Percentiles rank a stretch among this genome's conserved stretches.
phyloP scores from a whole-genome alignment of 192 early-diverging fungal species.

The Gigaspora rosea region DNA sequence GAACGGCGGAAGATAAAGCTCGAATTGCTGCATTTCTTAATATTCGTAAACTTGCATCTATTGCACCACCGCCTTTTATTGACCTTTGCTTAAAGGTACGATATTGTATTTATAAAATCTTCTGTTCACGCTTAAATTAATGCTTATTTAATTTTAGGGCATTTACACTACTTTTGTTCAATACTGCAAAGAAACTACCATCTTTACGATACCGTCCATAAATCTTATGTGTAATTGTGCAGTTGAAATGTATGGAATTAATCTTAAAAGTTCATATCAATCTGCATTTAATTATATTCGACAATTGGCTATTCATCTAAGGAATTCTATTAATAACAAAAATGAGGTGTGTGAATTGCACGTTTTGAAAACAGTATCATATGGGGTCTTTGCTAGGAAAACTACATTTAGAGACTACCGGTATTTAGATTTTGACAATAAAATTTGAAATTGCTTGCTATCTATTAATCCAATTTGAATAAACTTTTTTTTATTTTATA shows the following conservation, averaged over 20 bases:
- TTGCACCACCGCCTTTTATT: constrained; percentile 33
- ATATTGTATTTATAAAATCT: background rate
- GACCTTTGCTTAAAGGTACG: constrained; percentile 43
- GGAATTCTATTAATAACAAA: constrained; percentile 82
- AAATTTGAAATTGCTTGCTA: too few species aligned
- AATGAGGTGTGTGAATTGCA: constrained; percentile 52
- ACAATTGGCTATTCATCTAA: constrained; percentile 90
- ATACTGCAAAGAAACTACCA: constrained; percentile 72
- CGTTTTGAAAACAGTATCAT: too few species aligned
- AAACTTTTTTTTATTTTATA: too few species aligned
- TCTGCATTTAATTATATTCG: constrained; percentile 92
- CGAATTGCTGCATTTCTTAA: constrained; percentile 83
- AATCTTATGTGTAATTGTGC: constrained; percentile 93
- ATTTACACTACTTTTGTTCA: constrained; percentile 83
- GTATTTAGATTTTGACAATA: too few species aligned
- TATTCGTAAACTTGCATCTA: constrained; percentile 71
- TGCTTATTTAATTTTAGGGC: constrained; percentile 55
- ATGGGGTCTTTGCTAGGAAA: too few species aligned
- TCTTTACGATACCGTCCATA: constrained; percentile 80
- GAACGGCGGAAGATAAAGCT: constrained; percentile 50
- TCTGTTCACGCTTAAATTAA: background rate
- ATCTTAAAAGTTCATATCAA: constrained; percentile 84
- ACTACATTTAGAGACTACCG: too few species aligned
- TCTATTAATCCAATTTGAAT: too few species aligned
- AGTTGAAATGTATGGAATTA: constrained; percentile 82